Base-by-base conservation (phyloP, 2,329 filamentous ascomycete genomes). In the Pseudocercospora musae region DNA sequence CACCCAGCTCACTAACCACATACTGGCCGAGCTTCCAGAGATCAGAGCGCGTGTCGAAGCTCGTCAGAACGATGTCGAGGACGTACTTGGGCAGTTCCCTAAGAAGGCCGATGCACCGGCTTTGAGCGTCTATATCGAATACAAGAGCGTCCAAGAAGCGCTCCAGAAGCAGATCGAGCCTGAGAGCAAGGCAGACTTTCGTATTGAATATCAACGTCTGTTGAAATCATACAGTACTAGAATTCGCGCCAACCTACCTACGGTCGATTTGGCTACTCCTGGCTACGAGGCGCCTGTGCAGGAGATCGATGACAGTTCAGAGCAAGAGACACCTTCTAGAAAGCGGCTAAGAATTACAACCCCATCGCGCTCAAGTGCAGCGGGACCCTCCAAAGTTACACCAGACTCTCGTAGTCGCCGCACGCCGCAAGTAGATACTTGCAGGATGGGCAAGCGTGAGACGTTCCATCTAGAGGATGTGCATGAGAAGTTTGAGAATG, bases 81-180 rank as follows among this genome's bases (percentile, higher is more conserved):
- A 71, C 0, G 78, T 89, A 60, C 80, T 96, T 0, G 66, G 73
- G 0, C 77, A 76, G 0, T 81, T 93, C 0, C 88, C 91, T 40
- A 83, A 90, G 0, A 88, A 89, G 0, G 76, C 76, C 0, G 76
- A 79, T 0, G 90, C 92, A 48, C 84, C 92, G 0, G 83, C 87
- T n/a, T 79, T 87, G 0, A 85, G 87, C 9, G 82, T 96, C 0
- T 82, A 82, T 20, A 82, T 82, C 1, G 84, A 85, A 10, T 73
- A 94, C 0, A 78, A 80, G 11, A 78, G 77, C 0, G 87, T 94
- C 63, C 82, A 84, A 0, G 76, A 79, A 0, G 71, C 79, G 0
- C 79, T 91, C 0, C 79, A 82, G 4, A 76, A 78, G 0, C 78
- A 86, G 0, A 76, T 90, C 5, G 78, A 82, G 20, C 81, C 86